Base-by-base conservation (phyloP, 768 basidiomycete species). In the Mycena filopes region DNA sequence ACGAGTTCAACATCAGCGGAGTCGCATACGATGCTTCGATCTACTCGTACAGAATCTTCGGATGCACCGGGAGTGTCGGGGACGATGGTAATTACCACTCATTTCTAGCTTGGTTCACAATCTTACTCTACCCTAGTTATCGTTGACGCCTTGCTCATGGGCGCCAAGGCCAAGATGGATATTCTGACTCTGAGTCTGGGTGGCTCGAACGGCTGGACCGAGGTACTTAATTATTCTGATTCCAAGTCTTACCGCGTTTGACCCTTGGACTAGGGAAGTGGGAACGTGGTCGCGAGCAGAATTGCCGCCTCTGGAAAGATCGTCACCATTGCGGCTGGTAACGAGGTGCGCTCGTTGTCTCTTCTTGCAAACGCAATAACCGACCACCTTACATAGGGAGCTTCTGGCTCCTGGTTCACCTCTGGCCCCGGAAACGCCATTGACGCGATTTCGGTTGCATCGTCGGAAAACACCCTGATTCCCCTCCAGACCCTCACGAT, bases 131-230 rank as follows among this genome's bases (percentile, higher is more conserved):
- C 12, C 23, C 1, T 45, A 79, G 77, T 81, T 29, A 72, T 80
- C 58, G 73, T 87, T 31, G 83, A 85, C 16, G 87, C 86, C 2
- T 75, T 88, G 16, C 79, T 88, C 10, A 81, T 73, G 55, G 88
- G 84, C 13, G 76, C 81, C 26, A 75, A 74, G 13, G 89, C 89
- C 28, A 85, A 84, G 0, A 79, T 84, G 65, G 86, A 92, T 71
- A 83, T 93, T 61, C 77, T 92, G 65, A 87, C 87, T 5, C 75
- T 92, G 69, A 89, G 88, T n/a, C 75, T 92, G 7, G 90, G 90
- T 38, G 85, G 86, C 16, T 67, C 82, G 4, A 81, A 84, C 64
- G 89, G 89, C 4, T 93, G 90, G 90, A 87, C 88, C 1, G 84
- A 86, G 70, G 80, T n/a, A n/a, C n/a, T n/a, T n/a, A n/a, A n/a